Evolutionary conservation across 2,329 filamentous ascomycete species (phyloP), one percentile per base, ranked within the genome.

Genomic region (Aspergillus sclerotialis): DNA sequence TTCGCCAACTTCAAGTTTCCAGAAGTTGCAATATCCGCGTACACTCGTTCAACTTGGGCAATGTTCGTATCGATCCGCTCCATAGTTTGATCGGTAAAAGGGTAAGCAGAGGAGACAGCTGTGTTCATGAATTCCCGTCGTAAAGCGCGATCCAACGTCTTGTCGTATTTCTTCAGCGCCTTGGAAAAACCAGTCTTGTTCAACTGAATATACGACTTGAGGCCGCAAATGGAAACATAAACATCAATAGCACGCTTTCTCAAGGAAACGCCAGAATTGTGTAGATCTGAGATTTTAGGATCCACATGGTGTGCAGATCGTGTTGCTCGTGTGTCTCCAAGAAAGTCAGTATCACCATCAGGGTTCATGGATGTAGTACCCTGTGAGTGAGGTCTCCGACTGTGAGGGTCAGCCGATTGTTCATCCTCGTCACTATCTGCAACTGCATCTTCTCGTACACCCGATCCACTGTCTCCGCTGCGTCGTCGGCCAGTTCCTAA

Each of bases 131-230:
- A 98, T 29, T 73, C 68, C 10, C 76, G 69, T 46, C 90, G 88
- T 36, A 96, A 69, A 49, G 81, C 81, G 45, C 82, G 81, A 60
- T 95, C 83, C 38, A 94, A 67, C 37, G 84, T 96, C 70, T 98
- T 98, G 72, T 98, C 92, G 55, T 92, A 98, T 63, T 98, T 98
- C 67, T 98, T 98, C 47, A 96, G 67, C 1, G 94, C 89, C 64
- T 98, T 98, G 53, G 82, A 78, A 65, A 98, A 98, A 9, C 92
- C 92, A 0, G 92, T 98, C 64, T 84, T 84, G 71, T 98, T 98
- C 43, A 98, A 77, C 65, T 96, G 90, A 36, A 89, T 81, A 55
- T 89, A 98, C 2, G 90, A 96, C 57, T 94, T 93, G 52, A 98
- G 76, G 61, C 95, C 92, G 65, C 90, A 95, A 12, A 96, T 70